phyloP scores from a whole-genome alignment of 192 early-diverging fungal species.

The Gigaspora rosea region DNA sequence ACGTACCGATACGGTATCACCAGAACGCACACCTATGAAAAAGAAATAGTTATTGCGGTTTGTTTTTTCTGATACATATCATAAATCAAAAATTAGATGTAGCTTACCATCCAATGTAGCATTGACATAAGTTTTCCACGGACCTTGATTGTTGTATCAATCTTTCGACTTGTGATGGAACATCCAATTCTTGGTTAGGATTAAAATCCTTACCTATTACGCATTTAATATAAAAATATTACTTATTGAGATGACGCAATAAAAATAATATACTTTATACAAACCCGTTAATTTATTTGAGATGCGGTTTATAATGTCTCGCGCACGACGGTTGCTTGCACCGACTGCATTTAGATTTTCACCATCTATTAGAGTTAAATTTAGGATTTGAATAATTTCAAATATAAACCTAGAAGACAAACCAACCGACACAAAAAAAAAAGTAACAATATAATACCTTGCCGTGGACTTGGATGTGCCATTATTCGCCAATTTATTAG shows the following conservation, averaged over 20 bases:
- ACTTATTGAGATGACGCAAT: conserved; percentile 25
- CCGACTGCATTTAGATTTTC: conserved; percentile 59
- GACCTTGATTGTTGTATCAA: conserved; percentile 89
- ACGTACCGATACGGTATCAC: too few species aligned
- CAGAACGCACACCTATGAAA: too few species aligned
- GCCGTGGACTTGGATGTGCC: conserved; percentile 50
- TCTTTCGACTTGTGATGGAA: conserved; percentile 83
- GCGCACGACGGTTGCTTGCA: conserved; percentile 72
- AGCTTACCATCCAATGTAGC: conserved; percentile 66
- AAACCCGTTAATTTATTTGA: conserved; percentile 85
- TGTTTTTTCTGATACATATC: too few species aligned
- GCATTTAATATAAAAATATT: not conserved
- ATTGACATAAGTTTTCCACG: conserved; percentile 86
- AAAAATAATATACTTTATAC: not conserved
- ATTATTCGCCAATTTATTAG: conserved; percentile 88
- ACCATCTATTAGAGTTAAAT: conserved; percentile 41
- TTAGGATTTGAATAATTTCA: not conserved
- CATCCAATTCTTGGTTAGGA: conserved; percentile 72
- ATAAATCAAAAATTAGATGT: not conserved
- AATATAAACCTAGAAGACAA: not conserved
- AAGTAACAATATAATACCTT: too few species aligned
- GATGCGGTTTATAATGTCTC: conserved; percentile 85
- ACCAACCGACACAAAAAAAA: too few species aligned
- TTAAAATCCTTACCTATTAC: conserved; percentile 82
- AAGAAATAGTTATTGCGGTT: too few species aligned